These are phyloP conservation scores for Vitis rotundifolia DNA, from an alignment of 164 flowering plant genomes.

Conservation along the genomic window DNA sequence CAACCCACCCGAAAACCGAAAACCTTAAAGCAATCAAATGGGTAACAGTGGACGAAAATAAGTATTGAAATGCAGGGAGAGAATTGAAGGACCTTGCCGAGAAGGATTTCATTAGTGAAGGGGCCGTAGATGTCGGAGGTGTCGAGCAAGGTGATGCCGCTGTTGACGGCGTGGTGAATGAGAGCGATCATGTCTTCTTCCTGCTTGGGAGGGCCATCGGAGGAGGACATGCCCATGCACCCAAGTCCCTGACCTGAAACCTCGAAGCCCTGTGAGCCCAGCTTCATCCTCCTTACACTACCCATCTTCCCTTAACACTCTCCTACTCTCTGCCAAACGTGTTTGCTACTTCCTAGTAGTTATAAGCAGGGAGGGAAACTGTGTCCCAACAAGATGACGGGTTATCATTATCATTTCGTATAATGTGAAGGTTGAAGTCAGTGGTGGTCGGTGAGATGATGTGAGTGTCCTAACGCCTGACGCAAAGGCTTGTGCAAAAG, in stretches of 20 bases:
- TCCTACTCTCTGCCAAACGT: no score
- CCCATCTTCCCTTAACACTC: no score
- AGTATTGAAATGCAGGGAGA: background rate
- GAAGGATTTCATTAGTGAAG: slow-evolving; percentile 31
- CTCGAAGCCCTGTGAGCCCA: slow-evolving; percentile 25
- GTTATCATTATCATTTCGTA: no score
- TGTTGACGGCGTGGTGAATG: slow-evolving; percentile 33
- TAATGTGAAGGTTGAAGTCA: no score
- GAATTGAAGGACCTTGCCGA: slow-evolving; percentile 9
- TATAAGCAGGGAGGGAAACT: no score
- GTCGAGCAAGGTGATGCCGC: slow-evolving; percentile 20
- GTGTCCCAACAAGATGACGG: no score
- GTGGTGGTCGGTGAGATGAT: no score
- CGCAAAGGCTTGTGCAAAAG: no score
- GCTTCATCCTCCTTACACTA: slow-evolving; percentile 23
- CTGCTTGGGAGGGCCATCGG: slow-evolving; percentile 1
- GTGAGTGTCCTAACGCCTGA: no score
- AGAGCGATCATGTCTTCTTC: slow-evolving; percentile 28
- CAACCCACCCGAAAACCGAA: background rate
- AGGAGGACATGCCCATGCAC: slow-evolving; percentile 27
- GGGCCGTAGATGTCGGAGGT: slow-evolving; percentile 43
- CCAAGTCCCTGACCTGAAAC: slow-evolving; percentile 16
- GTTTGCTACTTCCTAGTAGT: no score
- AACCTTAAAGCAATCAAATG: no score
- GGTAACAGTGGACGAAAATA: background rate